Percentiles rank a stretch among this genome's conserved stretches.
Evolutionary conservation across 768 basidiomycete genomes (phyloP).

Genomic region (Lepiota venenata): DNA sequence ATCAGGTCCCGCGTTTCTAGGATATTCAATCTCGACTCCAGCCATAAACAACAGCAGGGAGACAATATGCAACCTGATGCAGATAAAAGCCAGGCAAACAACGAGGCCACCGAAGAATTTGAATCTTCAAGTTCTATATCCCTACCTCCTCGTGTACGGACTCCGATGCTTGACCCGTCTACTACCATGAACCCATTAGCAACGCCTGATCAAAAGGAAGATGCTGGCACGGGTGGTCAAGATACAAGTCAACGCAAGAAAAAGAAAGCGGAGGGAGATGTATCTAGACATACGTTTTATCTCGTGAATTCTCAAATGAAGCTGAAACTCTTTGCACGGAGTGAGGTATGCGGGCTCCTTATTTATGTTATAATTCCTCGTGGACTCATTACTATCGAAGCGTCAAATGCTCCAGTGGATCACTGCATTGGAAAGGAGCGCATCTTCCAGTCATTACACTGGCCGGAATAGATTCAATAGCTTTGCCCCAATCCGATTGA

Average conservation of each 20-base stretch:
- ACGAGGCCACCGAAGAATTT: slow-evolving; percentile 14
- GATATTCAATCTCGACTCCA: slow-evolving; percentile 31
- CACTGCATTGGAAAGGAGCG: slow-evolving; percentile 80
- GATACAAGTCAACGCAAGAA: slow-evolving; percentile 10
- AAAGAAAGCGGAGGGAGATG: slow-evolving; percentile 42
- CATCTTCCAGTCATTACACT: slow-evolving; percentile 73
- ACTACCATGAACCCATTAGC: slow-evolving; percentile 63
- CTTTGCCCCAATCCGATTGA: slow-evolving; percentile 89
- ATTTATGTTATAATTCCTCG: not conserved
- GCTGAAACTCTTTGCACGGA: slow-evolving; percentile 83
- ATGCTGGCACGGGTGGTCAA: slow-evolving; percentile 21
- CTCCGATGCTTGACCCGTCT: slow-evolving; percentile 77
- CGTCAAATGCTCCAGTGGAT: slow-evolving; percentile 98
- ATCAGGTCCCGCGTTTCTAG: slow-evolving; percentile 45
- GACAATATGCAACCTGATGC: slow-evolving; percentile 9
- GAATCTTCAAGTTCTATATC: slow-evolving; percentile 9
- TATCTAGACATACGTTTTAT: slow-evolving; percentile 93
- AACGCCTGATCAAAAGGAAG: slow-evolving; percentile 13
- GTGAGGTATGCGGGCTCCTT: slow-evolving; percentile 52
- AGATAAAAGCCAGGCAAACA: slow-evolving; percentile 13
- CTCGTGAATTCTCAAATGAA: slow-evolving; percentile 88
- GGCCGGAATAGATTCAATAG: slow-evolving; percentile 87
- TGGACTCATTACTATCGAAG: slow-evolving; percentile 29
- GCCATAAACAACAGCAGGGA: not conserved
- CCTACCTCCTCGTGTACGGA: slow-evolving; percentile 33